Evolutionary conservation across 2,329 filamentous ascomycete genomes (phyloP), one percentile per base, ranked within the genome.

Genomic region (Aphanoascus verrucosus): DNA sequence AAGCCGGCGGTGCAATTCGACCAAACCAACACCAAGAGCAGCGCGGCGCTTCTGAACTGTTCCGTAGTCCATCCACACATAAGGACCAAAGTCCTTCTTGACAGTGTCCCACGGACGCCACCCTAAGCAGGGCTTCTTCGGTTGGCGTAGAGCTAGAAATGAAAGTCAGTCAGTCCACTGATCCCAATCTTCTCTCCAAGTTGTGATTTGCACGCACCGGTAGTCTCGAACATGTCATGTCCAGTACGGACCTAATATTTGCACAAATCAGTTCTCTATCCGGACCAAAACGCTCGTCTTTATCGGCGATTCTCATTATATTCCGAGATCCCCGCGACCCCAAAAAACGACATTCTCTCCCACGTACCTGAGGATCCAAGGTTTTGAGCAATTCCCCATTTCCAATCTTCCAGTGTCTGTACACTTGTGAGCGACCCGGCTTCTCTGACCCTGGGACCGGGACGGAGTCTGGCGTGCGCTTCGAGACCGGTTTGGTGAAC

Each of bases 11-110:
- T 94, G 87, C 60, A 97, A 72, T 69, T 93, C 85, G 38, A 90
- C 83, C 46, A 97, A 70, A 55, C 91, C 93, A 38, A 84, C 85
- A 58, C 93, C 93, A 61, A 96, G 80, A 67, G 93, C 87, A 65
- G 84, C 85, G 65, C 87, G 82, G 65, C 90, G 81, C 72, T 81
- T 78, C 56, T 85, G 83, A n/a, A 91, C 79, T 56, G 93, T 82
- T 62, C 76, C 77, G 64, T 94, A 97, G 55, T 84, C 86, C 62
- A 90, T 72, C 89, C 90, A 97, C 56, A 83, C 77, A 66, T 86
- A 98, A 59, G 81, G 80, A 55, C 84, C 82, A 70, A 81, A 95
- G 1, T 79, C 78, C 72, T 89, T 84, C 47, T 82, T 87, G 37
- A 71, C 72, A 2, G 85, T 70, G 68, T 94, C 83, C 78, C 88